Evolutionary conservation across 495 filamentous ascomycete species (phyloP), one percentile per base, ranked within the genome.

Genomic region (Amniculicola lignicola): DNA sequence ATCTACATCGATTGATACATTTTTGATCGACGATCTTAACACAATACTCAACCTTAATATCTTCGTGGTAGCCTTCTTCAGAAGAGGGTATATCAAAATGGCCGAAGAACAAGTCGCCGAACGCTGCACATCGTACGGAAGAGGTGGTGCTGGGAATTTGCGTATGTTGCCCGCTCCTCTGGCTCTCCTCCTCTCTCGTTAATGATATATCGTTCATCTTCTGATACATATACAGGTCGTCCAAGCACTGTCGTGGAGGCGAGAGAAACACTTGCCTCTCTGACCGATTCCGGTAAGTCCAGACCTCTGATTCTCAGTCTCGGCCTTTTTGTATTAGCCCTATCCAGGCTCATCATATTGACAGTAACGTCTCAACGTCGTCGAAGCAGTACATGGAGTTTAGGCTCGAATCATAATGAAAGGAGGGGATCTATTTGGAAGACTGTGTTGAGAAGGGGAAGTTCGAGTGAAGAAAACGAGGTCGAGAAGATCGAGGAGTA

Each of bases 141-240:
- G 44, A 14, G 59, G 59, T 27, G 59, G 59, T 3, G 59, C 59
- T 15, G 59, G 59, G 40, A 62, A 62, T 48, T 19, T 62, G 41
- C 44, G 59, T 62, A 61, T 28, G 51, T 25, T 3, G n/a, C 37
- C 42, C 27, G 1, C 12, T 45, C n/a, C 48, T 21, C n/a, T 52
- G n/a, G n/a, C n/a, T n/a, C n/a, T n/a, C n/a, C n/a, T n/a, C n/a
- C n/a, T n/a, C n/a, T n/a, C n/a, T n/a, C n/a, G n/a, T n/a, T n/a
- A n/a, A n/a, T n/a, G n/a, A 3, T 37, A 4, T 51, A 22, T 10
- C 19, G 6, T 25, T 2, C n/a, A 3, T 41, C 39, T 21, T 3
- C 7, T 21, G 21, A 10, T 44, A 9, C 7, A n/a, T 9, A 51
- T 39, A 2, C 37, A 60, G 57, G 57, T 10, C 57, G 57, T 14